A percentile compares a stretch with the other conserved stretches of the same genome.
phyloP scores from a whole-genome alignment of 352 stramenopile genomes.

The Peronospora farinosa region DNA sequence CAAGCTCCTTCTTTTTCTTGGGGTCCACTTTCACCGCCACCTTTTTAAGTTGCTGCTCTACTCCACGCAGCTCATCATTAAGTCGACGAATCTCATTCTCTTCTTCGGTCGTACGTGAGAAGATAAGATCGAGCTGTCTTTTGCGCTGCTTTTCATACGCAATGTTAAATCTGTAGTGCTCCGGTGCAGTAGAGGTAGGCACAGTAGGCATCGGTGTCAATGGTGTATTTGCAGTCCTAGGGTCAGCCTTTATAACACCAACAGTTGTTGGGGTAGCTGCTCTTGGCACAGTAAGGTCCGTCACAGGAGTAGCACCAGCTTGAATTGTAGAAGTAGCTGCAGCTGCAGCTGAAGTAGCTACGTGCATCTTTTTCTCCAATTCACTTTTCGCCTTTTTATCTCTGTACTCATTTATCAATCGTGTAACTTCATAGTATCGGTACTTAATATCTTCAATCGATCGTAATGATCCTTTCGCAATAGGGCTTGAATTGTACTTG shows the following conservation, averaged over 20 bases:
- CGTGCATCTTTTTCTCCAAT: slow-evolving; percentile 10
- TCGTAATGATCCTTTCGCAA: slow-evolving; percentile 28
- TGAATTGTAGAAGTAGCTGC: slow-evolving; percentile 3
- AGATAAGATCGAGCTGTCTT: slow-evolving; percentile 52
- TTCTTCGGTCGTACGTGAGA: slow-evolving; percentile 57
- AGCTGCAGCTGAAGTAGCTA: not conserved
- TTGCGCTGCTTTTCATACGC: slow-evolving; percentile 71
- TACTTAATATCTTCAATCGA: slow-evolving; percentile 72
- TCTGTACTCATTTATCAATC: slow-evolving; percentile 37
- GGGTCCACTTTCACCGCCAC: slow-evolving; percentile 46
- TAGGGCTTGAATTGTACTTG: slow-evolving; percentile 43
- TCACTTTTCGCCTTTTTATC: slow-evolving; percentile 23
- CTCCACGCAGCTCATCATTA: slow-evolving; percentile 44
- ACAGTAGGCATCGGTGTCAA: slow-evolving; percentile 8
- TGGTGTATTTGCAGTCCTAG: slow-evolving; percentile 7
- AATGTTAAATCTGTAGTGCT: slow-evolving; percentile 54
- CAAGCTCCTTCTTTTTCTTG: slow-evolving; percentile 73
- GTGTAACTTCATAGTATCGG: slow-evolving; percentile 56
- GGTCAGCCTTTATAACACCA: slow-evolving; percentile 5
- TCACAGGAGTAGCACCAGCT: slow-evolving; percentile 1
- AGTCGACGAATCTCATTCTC: slow-evolving; percentile 57
- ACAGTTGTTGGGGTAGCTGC: slow-evolving; percentile 5
- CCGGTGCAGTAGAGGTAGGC: slow-evolving; percentile 8
- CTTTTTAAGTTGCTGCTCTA: slow-evolving; percentile 71
- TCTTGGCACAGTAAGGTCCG: slow-evolving; percentile 2